Percentiles rank a stretch among this genome's conserved stretches.
phyloP scores from a whole-genome alignment of 345 rosid species.

The Rhodamnia argentea region DNA sequence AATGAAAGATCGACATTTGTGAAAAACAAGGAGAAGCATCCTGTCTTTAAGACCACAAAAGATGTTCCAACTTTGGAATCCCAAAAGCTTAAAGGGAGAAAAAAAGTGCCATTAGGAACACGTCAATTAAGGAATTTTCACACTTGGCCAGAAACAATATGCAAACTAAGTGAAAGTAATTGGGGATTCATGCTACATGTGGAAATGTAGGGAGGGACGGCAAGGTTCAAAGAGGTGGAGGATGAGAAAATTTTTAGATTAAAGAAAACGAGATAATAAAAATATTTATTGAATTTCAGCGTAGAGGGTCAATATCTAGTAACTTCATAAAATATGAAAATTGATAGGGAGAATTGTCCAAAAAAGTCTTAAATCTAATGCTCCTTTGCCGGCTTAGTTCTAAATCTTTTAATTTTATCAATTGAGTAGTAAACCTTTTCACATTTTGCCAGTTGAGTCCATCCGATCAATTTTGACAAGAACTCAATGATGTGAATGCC shows the following conservation, averaged over 20 bases:
- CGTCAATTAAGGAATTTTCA: constrained; percentile 1
- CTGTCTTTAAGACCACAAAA: constrained; percentile 5
- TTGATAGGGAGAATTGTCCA: too few relatives aligned
- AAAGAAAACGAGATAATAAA: background rate
- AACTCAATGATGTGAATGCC: too few relatives aligned
- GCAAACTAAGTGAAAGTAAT: background rate
- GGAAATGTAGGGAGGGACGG: background rate
- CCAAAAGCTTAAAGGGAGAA: constrained; percentile 1
- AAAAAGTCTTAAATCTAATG: too few relatives aligned
- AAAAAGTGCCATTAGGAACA: background rate
- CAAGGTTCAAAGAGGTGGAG: background rate
- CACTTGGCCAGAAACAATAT: background rate
- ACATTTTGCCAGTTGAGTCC: too few relatives aligned
- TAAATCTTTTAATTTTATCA: too few relatives aligned
- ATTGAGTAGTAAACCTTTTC: too few relatives aligned
- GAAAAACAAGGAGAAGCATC: background rate
- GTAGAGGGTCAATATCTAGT: background rate
- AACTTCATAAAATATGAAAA: background rate
- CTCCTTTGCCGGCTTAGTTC: too few relatives aligned
- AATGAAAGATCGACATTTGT: background rate
- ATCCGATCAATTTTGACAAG: too few relatives aligned
- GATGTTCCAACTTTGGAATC: constrained; percentile 15
- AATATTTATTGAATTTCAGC: background rate
- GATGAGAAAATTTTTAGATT: background rate
- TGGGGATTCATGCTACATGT: background rate